Base-by-base conservation (phyloP, 2,329 filamentous ascomycete genomes). In the Xylariaceae sp. region DNA sequence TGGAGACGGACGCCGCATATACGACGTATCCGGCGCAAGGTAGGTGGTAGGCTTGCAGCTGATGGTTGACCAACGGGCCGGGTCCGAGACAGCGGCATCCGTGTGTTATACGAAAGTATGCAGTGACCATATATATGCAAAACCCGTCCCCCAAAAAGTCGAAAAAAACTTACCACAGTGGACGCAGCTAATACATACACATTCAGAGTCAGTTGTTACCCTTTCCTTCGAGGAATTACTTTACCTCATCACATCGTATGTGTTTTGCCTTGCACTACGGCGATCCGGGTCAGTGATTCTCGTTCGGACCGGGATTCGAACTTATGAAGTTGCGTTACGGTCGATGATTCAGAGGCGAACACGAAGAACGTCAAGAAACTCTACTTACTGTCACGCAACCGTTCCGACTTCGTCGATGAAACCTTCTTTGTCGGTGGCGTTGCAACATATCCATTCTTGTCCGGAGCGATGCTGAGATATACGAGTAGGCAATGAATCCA, bases 211-310 rank as follows among this genome's bases (percentile, higher is more conserved):
- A 7, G 22, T 27, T 27, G 22, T 27, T 7, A 27, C 22, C 7
- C 22, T 27, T 27, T 27, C n/a, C n/a, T n/a, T 27, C 7, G 7
- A 27, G 22, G 22, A 7, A 27, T 27, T 4, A 27, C 22, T 66
- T 71, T 52, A 66, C 66, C 56, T 75, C 73, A 51, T 75, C 71
- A 60, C 72, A 75, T 45, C 72, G 69, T 44, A 75, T 72, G 55
- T 74, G 72, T 54, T 72, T 69, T 47, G 60, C 61, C 59, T 71
- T 73, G 62, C 62, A 65, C 54, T 57, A 6, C 12, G 33, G 15
- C 33, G 4, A n/a, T 15, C 9, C 5, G 33, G 33, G 33, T 36
- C 33, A 36, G 33, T 9, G 15, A 36, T 36, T 15, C 12, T 36
- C 33, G 33, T 36, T 36, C 33, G 12, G 5, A 14, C 4, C 5